Conservation (phyloP, 345 rosid species). For the Eucalyptus pauciflora region DNA sequence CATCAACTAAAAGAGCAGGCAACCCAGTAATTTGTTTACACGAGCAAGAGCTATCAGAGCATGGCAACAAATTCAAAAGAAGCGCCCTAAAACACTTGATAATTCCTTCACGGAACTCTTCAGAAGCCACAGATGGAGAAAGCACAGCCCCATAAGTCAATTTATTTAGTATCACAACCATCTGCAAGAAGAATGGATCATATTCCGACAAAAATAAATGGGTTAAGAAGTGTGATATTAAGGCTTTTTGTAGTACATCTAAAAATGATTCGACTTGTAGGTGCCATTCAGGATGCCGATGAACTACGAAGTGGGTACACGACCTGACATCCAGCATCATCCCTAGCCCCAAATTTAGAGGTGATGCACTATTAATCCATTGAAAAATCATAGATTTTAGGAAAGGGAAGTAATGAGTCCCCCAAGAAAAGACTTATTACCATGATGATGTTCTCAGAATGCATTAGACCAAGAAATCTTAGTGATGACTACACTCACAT, state of each 20-base stretch:
- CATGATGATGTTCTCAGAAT: neutral
- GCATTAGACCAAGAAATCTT: neutral
- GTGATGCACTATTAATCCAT: neutral
- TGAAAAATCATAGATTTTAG: neutral
- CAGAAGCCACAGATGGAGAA: constrained; percentile 66
- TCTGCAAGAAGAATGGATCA: constrained; percentile 18
- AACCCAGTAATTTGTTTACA: constrained; percentile 42
- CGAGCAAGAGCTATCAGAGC: constrained; percentile 48
- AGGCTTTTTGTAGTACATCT: neutral
- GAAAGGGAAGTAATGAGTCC: neutral
- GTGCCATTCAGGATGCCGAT: neutral
- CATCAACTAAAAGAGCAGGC: constrained; percentile 38
- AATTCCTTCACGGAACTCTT: constrained; percentile 89
- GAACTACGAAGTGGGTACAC: neutral
- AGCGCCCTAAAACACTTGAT: constrained; percentile 71
- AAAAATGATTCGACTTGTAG: neutral
- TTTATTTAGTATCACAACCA: constrained; percentile 75
- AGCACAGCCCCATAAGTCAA: constrained; percentile 60
- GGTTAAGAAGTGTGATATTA: neutral
- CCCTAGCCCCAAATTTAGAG: neutral
- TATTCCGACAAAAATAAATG: neutral
- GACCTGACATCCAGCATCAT: neutral
- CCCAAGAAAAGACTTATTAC: neutral
- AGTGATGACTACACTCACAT: neutral
- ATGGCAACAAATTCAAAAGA: constrained; percentile 37